Conservation (phyloP, 352 stramenopile species). For the Paralagenidium karlingii region DNA sequence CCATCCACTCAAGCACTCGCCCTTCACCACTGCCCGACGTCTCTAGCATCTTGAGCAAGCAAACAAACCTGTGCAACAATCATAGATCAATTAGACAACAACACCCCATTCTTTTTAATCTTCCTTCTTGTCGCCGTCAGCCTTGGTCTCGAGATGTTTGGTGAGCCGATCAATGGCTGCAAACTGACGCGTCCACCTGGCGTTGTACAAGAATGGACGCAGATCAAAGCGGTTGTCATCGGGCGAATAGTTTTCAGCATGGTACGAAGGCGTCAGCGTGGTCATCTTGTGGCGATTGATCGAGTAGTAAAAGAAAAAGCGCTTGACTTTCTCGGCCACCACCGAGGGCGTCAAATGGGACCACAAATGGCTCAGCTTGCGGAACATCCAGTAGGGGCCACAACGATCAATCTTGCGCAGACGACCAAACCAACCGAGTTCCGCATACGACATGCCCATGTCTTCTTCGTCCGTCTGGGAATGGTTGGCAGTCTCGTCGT, state of each 20-base stretch:
- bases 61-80: too few species aligned
- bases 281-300: slow-evolving; percentile 99
- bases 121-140: slow-evolving; percentile 13
- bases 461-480: slow-evolving; percentile 97
- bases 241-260: slow-evolving; percentile 97
- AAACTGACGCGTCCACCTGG: slow-evolving; percentile 93
- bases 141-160: slow-evolving; percentile 61
- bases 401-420: slow-evolving; percentile 94
- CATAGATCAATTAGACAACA: too few species aligned
- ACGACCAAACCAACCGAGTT: slow-evolving; percentile 92
- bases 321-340: slow-evolving; percentile 88
- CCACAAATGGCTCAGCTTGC: slow-evolving; percentile 81
- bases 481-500: slow-evolving; percentile 61
- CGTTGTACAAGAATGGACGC: slow-evolving; percentile 96
- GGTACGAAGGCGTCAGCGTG: slow-evolving; percentile 96
- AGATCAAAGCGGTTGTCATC: slow-evolving; percentile 99
- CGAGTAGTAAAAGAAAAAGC: slow-evolving; percentile 97
- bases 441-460: slow-evolving; percentile 99
- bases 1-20: too few species aligned
- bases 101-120: neutral
- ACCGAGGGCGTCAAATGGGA: slow-evolving; percentile 59
- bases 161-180: slow-evolving; percentile 87
- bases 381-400: slow-evolving; percentile 92
- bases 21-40: too few species aligned
- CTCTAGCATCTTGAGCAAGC: too few species aligned